Evolutionary conservation across 1,139 yeast species (phyloP), one percentile per base, ranked within the genome.

Genomic region (Meyerozyma elateridarum): DNA sequence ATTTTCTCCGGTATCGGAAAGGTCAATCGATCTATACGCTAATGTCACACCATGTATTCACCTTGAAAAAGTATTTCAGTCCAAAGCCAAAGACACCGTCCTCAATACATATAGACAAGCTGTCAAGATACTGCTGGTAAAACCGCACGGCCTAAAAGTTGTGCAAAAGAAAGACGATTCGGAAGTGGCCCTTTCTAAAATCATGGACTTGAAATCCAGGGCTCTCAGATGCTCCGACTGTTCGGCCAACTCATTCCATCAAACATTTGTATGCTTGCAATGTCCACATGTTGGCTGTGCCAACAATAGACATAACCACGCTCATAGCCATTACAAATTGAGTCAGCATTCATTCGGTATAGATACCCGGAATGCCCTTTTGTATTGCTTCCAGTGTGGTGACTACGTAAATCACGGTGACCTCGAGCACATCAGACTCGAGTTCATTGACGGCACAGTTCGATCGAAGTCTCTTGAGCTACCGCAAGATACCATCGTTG

Each of bases 211-310:
- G 36, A 69, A 70, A 45, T 48, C 69, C 2, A 58, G 55, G 29
- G 65, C 77, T 3, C 52, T 76, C 29, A 61, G 59, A 39, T 77
- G 84, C 47, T 55, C 71, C 15, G 73, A 66, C 25, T 78, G 85
- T 44, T 51, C 60, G 19, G 48, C 64, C 24, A 59, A 60, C 39
- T 57, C 65, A 38, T 72, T 76, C 39, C 59, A 73, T 33, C 67
- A 73, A 20, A 77, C 73, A 44, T 73, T 83, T 61, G 63, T 67
- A 20, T 88, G 96, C 56, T 59, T 88, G 30, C 93, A 85, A 49
- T 88, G 96, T 52, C 82, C 91, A 1, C 79, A 76, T 48, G 77
- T 83, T 34, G 95, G 95, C 1, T 88, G 96, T 51, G 64, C 73
- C 58, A 43, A 37, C 25, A 41, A 44, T 33, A 56, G 61, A 32